Evolutionary conservation across 495 filamentous ascomycete species (phyloP), one percentile per base, ranked within the genome.

Genomic region (Podospora sp.): DNA sequence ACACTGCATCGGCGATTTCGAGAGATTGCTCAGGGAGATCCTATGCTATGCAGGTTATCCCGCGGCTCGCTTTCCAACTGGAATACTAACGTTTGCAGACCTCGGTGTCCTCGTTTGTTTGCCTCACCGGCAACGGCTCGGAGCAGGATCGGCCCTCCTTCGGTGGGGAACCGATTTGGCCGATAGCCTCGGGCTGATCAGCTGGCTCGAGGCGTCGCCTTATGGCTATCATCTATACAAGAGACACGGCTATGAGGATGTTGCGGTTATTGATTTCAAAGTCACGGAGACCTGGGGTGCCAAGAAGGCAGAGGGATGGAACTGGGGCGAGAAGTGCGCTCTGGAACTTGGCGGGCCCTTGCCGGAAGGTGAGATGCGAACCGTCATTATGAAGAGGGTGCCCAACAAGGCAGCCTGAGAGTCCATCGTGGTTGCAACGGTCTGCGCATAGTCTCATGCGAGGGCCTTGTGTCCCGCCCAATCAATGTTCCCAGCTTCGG

Each of bases 61-160:
- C 21, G 14, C 11, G n/a, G 11, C 40, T 18, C 40, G 11, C 2
- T 14, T 46, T 46, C 40, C 14, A 2, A 46, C 4, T 6, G 14
- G 16, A 46, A 2, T 2, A 12, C 40, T 46, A 6, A 46, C 16
- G 4, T 11, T 46, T 11, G 6, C 51, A 77, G 75, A 65, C 26
- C 71, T 77, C n/a, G 29, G 60, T 0, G 56, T 72, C 27, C 63
- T 77, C 26, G 74, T 53, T 9, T 71, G 64, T 63, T 61, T n/a
- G 18, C 69, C 72, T 4, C 33, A 64, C 36, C 62, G 67, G 6
- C 72, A 73, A 35, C 66, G 76, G 0, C 9, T 72, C 24, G 76
- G 75, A 11, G 74, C 72, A 22, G 76, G 74, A 0, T 69, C 68
- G 9, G 76, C 72, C 0, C 68, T 77, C 7, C 0, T 77, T 25